Percentiles rank a stretch among this genome's conserved stretches.
phyloP scores from a whole-genome alignment of 768 basidiomycete species.

The Phaffia tasmanica region DNA sequence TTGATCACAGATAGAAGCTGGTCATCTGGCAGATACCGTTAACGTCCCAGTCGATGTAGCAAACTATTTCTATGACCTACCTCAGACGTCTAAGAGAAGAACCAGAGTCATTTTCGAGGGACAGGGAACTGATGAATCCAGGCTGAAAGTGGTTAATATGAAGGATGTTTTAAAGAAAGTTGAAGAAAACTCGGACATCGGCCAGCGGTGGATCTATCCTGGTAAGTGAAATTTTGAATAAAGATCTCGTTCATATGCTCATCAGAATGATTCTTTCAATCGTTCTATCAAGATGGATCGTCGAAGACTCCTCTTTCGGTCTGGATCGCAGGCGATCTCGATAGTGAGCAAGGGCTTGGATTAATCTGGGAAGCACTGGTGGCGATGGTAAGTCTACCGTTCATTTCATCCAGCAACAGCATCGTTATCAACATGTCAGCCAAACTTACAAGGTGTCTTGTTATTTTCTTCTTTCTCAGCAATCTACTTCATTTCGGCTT shows the following conservation, averaged over 20 bases:
- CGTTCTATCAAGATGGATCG: constrained; percentile 16
- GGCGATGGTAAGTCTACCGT: constrained; percentile 48
- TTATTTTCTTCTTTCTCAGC: neutral
- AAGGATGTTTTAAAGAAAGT: constrained; percentile 45
- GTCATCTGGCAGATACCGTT: constrained; percentile 39
- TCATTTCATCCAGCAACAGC: neutral
- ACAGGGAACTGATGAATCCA: constrained; percentile 38
- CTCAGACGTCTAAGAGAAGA: constrained; percentile 56
- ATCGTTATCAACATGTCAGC: neutral
- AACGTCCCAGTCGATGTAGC: constrained; percentile 46
- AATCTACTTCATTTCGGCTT: constrained; percentile 47
- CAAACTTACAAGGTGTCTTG: neutral
- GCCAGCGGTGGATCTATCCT: constrained; percentile 47
- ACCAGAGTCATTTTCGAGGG: constrained; percentile 62
- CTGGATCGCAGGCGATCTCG: constrained; percentile 67
- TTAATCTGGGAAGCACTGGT: constrained; percentile 55
- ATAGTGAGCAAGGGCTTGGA: constrained; percentile 49
- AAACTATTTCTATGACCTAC: constrained; percentile 83
- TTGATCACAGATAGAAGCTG: neutral
- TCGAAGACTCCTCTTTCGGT: constrained; percentile 35
- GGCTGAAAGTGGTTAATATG: constrained; percentile 49
- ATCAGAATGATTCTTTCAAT: too few relatives aligned
- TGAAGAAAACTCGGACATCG: constrained; percentile 40
- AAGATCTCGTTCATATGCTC: constrained; percentile 12
- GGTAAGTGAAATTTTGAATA: constrained; percentile 40